phyloP scores from a whole-genome alignment of 148 eudicot species.

The Rhododendron vialii region DNA sequence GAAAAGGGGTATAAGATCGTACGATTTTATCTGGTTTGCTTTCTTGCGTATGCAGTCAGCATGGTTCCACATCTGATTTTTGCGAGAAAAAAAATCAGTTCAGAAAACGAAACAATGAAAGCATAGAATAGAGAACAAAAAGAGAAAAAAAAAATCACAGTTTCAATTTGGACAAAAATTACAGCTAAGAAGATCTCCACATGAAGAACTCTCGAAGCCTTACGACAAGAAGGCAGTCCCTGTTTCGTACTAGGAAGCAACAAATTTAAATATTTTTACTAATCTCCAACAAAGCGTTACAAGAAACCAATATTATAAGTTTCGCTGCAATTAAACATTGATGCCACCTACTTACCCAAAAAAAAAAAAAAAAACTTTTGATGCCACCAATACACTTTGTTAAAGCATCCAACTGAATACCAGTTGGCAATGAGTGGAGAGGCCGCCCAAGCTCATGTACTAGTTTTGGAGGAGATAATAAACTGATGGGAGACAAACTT shows the following conservation, averaged over 20 bases:
- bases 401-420: too few relatives aligned
- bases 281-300: not conserved
- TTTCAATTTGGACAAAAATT: not conserved
- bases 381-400: not conserved
- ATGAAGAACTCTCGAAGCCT: not conserved
- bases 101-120: not conserved
- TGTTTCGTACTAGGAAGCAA: not conserved
- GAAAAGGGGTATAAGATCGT: conserved; percentile 21
- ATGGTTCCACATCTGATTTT: conserved; percentile 94
- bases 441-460: too few relatives aligned
- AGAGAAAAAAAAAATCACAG: not conserved
- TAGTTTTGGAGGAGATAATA: too few relatives aligned
- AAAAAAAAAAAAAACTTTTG: too few relatives aligned
- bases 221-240: not conserved
- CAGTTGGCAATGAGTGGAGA: too few relatives aligned
- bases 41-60: conserved; percentile 76
- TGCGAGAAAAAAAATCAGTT: conserved; percentile 13
- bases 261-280: not conserved
- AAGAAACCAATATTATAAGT: not conserved
- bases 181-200: not conserved
- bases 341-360: not conserved
- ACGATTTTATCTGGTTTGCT: conserved; percentile 84
- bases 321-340: not conserved
- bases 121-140: not conserved
- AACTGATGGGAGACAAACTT: too few relatives aligned